Percentiles rank a stretch among this genome's conserved stretches.
Conservation (phyloP, 805 yeast genomes). For the Scheffersomyces coipomensis region DNA sequence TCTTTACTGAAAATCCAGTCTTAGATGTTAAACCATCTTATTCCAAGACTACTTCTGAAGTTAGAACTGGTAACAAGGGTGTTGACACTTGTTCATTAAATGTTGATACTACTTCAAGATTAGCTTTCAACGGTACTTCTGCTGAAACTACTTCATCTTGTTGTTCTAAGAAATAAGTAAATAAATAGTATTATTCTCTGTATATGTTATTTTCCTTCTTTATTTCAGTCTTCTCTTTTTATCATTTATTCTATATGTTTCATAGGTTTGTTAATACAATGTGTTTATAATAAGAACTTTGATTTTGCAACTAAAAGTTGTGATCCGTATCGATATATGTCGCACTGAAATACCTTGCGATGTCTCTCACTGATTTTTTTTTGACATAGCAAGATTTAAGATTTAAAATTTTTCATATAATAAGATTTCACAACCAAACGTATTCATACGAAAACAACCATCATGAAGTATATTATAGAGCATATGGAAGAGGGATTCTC, state of each 20-base stretch:
- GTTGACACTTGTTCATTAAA: conserved; percentile 32
- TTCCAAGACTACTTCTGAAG: conserved; percentile 40
- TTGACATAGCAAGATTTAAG: too few species aligned
- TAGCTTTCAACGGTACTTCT: conserved; percentile 25
- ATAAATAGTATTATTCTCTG: neutral
- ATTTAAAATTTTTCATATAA: too few species aligned
- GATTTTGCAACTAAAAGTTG: too few species aligned
- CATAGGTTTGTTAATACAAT: too few species aligned
- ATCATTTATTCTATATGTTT: too few species aligned
- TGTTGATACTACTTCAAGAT: conserved; percentile 38
- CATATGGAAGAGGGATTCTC: conserved; percentile 98
- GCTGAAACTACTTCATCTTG: conserved; percentile 8
- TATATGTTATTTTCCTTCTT: too few species aligned
- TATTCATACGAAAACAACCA: neutral
- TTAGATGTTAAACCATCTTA: conserved; percentile 70
- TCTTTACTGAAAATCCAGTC: conserved; percentile 75
- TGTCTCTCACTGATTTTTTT: too few species aligned
- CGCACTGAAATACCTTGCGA: too few species aligned
- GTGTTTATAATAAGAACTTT: too few species aligned
- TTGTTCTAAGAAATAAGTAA: conserved; percentile 11
- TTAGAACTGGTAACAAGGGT: conserved; percentile 32
- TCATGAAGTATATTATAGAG: conserved; percentile 89
- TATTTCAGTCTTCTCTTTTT: too few species aligned
- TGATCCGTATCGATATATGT: too few species aligned
- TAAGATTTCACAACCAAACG: too few species aligned